Evolutionary conservation across 768 basidiomycete genomes (phyloP).

Genomic region (Clavulina sp.): DNA sequence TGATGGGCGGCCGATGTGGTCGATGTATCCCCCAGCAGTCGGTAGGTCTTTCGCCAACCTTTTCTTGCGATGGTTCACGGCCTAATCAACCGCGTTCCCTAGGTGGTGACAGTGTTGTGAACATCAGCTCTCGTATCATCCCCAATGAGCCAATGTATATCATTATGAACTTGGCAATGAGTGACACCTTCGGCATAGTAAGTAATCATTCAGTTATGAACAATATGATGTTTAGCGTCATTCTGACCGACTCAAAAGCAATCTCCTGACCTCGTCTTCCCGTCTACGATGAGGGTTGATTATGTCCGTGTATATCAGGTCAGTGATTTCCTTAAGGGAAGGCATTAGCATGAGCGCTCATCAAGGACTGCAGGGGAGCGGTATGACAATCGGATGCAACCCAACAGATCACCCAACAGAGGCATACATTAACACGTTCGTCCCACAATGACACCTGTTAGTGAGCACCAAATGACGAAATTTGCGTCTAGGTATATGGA

Average conservation of each 20-base stretch:
- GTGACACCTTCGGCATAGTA: background rate
- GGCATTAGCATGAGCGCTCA: too few relatives aligned
- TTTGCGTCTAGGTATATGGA: background rate
- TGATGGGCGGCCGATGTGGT: conserved; percentile 47
- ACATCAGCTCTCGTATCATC: conserved; percentile 44
- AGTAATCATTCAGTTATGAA: background rate
- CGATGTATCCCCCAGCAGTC: conserved; percentile 37
- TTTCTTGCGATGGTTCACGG: conserved; percentile 39
- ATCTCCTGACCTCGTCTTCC: conserved; percentile 42
- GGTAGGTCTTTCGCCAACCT: conserved; percentile 28
- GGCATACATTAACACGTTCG: conserved; percentile 57
- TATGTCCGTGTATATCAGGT: conserved; percentile 88
- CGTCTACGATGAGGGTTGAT: conserved; percentile 63
- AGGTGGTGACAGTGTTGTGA: conserved; percentile 15
- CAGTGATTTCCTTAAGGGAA: too few relatives aligned
- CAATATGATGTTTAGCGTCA: background rate
- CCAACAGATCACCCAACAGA: conserved; percentile 63
- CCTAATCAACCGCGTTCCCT: conserved; percentile 70
- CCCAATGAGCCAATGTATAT: conserved; percentile 90
- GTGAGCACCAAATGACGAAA: background rate
- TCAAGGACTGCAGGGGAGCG: too few relatives aligned
- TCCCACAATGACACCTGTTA: background rate
- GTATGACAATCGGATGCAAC: conserved; percentile 76
- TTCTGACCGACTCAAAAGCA: background rate
- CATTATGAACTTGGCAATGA: conserved; percentile 66